Conservation (phyloP, 768 basidiomycete species). For the Rhizopogon rudus region DNA sequence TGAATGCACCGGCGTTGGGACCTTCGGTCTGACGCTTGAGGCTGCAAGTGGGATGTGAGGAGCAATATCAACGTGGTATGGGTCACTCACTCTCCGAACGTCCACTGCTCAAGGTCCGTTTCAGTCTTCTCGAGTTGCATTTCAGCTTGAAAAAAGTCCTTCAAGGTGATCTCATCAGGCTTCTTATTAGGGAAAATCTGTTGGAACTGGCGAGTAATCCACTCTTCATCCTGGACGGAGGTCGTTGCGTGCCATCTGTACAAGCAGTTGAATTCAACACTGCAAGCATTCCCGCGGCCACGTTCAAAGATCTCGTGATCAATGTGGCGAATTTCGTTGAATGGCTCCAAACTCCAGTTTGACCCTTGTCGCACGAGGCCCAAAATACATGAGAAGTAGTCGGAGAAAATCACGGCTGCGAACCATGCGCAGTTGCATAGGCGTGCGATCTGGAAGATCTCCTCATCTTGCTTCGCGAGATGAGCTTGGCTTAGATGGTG, state of each 20-base stretch:
- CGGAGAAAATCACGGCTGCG: conserved; percentile 70
- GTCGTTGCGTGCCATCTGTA: conserved; percentile 87
- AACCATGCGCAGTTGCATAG: conserved; percentile 82
- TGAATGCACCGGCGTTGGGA: conserved; percentile 36
- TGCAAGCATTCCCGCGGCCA: conserved; percentile 77
- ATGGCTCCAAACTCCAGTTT: conserved; percentile 74
- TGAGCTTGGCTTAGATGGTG: conserved; percentile 31
- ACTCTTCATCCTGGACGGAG: conserved; percentile 64
- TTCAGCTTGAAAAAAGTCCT: conserved; percentile 50
- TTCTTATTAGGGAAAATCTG: conserved; percentile 50
- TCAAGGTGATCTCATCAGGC: conserved; percentile 37
- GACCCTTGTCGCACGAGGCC: conserved; percentile 72
- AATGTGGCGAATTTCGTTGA: conserved; percentile 59
- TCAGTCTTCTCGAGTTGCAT: conserved; percentile 33
- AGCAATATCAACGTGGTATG: too few species aligned
- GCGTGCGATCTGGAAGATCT: conserved; percentile 81
- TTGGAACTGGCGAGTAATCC: conserved; percentile 50
- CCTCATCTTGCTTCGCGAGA: conserved; percentile 56
- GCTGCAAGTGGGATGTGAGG: conserved; percentile 26
- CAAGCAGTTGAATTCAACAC: conserved; percentile 86
- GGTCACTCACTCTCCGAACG: conserved; percentile 50
- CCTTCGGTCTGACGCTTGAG: conserved; percentile 57
- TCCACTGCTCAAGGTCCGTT: conserved; percentile 56
- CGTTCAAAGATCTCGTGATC: conserved; percentile 71
- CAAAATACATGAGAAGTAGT: conserved; percentile 77